These are phyloP conservation scores for Oryza longistaminata DNA, from an alignment of 176 grass and related monocot species.

Conservation along the genomic window DNA sequence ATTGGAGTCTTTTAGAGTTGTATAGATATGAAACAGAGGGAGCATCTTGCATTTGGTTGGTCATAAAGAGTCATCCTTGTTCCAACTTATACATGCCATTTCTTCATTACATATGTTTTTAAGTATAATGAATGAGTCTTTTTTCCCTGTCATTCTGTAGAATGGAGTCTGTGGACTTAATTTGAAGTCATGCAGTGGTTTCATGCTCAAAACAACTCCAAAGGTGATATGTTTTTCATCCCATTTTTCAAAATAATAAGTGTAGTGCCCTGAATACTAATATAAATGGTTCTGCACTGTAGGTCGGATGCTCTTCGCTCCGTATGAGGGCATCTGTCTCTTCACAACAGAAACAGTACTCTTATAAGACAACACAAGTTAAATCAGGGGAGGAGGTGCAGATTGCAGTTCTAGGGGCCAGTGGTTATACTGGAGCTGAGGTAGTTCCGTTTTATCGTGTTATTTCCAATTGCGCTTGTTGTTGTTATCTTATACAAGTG, in stretches of 20 bases:
- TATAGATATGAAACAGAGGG: too few relatives aligned
- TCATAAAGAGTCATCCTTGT: neutral
- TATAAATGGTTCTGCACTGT: neutral
- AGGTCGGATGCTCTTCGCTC: slow-evolving; percentile 1
- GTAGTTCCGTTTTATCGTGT: slow-evolving; percentile 28
- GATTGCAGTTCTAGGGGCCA: slow-evolving; percentile 82
- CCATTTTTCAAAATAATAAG: neutral
- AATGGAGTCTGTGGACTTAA: slow-evolving; percentile 21
- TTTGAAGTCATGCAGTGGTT: neutral
- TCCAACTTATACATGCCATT: neutral
- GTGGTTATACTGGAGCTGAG: slow-evolving; percentile 92
- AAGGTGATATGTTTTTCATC: neutral
- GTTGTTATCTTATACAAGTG: neutral
- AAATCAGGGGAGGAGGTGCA: slow-evolving; percentile 56
- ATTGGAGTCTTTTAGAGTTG: too few relatives aligned
- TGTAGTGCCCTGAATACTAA: neutral
- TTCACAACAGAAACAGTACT: slow-evolving; percentile 48
- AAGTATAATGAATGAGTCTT: neutral
- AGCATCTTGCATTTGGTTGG: neutral
- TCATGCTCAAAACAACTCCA: slow-evolving; percentile 15
- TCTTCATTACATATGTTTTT: neutral
- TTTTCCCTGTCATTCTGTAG: neutral
- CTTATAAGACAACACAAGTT: slow-evolving; percentile 27
- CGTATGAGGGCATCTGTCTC: slow-evolving; percentile 45
- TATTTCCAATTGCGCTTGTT: neutral